Evolutionary conservation across 306 rosid species (phyloP), one percentile per base, ranked within the genome.

Genomic region (Pterocarpus santalinus): DNA sequence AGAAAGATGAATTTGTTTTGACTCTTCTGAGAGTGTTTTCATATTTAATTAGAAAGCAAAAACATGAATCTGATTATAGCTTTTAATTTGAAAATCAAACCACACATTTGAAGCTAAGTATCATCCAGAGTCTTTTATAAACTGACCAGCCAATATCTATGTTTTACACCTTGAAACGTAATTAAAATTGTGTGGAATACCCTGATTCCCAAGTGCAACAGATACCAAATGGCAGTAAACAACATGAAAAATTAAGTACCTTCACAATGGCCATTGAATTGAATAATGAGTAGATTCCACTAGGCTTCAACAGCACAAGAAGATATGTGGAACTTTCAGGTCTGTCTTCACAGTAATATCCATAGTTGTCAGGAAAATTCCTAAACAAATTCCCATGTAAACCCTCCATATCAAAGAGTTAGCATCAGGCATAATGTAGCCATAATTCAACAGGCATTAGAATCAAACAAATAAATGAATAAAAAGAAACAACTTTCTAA

Each of bases 251-350:
- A 88, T 0, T 90, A 87, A 82, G 84, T 90, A 86, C 90, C 88
- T 82, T 92, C 97, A 33, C 94, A 91, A 65, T 81, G 90, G 44
- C 90, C 94, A 58, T 22, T 58, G 35, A 58, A 83, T 91, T 90
- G 81, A 90, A 92, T 73, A 87, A 86, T 34, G 94, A 91, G 87
- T 86, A 85, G 77, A 91, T 86, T 64, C 92, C 92, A 63, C 83
- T 86, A 11, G 92, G 88, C 87, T 89, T 91, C 79, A 90, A 76
- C 79, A 91, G 64, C 36, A 17, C 69, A 10, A 90, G 92, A 80
- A 91, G 87, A 38, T 43, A 9, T 35, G 72, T 88, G 94, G 86
- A 89, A 89, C 85, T 88, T 85, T 22, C 72, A 91, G 67, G 12
- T 46, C 14, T 8, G 79, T 91, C 90, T 58, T 89, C 89, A 22